Conservation (phyloP, 192 early-diverging fungal genomes). For the Podila verticillata region DNA sequence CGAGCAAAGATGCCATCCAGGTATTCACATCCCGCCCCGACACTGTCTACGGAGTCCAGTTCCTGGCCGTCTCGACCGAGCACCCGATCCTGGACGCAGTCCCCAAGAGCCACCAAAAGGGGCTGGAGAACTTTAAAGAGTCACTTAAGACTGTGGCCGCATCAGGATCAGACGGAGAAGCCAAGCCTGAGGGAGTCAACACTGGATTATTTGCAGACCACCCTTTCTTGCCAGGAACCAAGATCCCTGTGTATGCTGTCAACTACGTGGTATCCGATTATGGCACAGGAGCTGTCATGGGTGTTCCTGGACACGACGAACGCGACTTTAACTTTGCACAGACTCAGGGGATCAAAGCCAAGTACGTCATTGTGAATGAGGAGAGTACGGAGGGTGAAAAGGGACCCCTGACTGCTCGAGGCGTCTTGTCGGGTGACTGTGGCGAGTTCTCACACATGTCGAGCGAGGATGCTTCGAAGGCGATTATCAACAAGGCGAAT, state of each 20-base stretch:
- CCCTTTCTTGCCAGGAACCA: conserved; percentile 62
- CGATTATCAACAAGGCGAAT: conserved; percentile 60
- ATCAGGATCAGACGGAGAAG: conserved; percentile 5
- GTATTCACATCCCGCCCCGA: conserved; percentile 86
- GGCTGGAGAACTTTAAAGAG: conserved; percentile 25
- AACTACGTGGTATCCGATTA: conserved; percentile 81
- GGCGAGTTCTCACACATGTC: conserved; percentile 71
- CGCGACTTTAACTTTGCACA: conserved; percentile 77
- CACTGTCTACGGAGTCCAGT: conserved; percentile 80
- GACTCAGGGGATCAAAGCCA: conserved; percentile 58
- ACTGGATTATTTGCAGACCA: conserved; percentile 73
- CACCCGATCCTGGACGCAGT: conserved; percentile 64
- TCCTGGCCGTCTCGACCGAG: conserved; percentile 71
- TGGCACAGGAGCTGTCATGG: conserved; percentile 88
- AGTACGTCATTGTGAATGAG: conserved; percentile 55
- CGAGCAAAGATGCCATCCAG: conserved; percentile 36
- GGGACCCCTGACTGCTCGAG: conserved; percentile 58
- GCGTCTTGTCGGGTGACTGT: conserved; percentile 63
- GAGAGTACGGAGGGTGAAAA: conserved; percentile 2
- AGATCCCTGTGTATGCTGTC: conserved; percentile 76
- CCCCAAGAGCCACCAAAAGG: conserved; percentile 19
- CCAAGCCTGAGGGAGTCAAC: conserved; percentile 57
- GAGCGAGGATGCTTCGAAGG: conserved; percentile 63
- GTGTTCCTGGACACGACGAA: conserved; percentile 84
- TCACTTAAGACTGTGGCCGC: conserved; percentile 8